Evolutionary conservation across 441 rosid species (phyloP), one percentile per base, ranked within the genome.

Genomic region (Pelargonium myrrhifolium): DNA sequence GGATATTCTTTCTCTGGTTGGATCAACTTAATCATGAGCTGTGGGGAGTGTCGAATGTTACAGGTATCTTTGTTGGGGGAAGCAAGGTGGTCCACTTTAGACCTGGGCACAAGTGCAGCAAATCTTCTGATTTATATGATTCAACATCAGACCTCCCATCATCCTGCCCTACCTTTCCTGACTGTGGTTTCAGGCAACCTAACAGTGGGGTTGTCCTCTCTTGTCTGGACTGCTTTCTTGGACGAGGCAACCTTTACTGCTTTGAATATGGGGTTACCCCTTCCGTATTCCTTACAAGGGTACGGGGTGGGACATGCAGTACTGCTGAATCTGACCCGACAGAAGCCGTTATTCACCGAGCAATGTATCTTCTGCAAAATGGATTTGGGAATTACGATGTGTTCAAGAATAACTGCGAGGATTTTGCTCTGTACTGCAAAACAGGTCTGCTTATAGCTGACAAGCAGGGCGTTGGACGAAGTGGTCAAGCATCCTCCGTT

Each of bases 1-100:
- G 56, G n/a, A 49, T 0, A 15, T 65, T 59, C 20, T 35, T 49
- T 65, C 6, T 59, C 18, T 65, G 62, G 62, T 66, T 51, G 40
- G 60, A 60, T 73, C 59, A 45, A 64, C 22, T 66, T 61, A 68
- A 60, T 60, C 11, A 49, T 42, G 24, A 64, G 45, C 39, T 68
- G 2, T 56, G n/a, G 62, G 67, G 69, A 56, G 70, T 64, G 39
- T 55, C 67, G 31, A 71, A 75, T 22, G 31, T 18, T 78, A 77
- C 76, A 93, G 98, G 98, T 53, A 85, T 93, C 58, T 93, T 75
- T 82, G 96, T 93, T 11, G 99, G 99, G 55, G 99, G 97, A 77
- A 88, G 92, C 88, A 93, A 93, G 80, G 93, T 93, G 74, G 97
- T 93, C 69, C 99, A 93, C 67, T 93, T 93, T 77, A 84, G 87